Base-by-base conservation (phyloP, 164 flowering plant genomes). In the Nymphaea thermarum region DNA sequence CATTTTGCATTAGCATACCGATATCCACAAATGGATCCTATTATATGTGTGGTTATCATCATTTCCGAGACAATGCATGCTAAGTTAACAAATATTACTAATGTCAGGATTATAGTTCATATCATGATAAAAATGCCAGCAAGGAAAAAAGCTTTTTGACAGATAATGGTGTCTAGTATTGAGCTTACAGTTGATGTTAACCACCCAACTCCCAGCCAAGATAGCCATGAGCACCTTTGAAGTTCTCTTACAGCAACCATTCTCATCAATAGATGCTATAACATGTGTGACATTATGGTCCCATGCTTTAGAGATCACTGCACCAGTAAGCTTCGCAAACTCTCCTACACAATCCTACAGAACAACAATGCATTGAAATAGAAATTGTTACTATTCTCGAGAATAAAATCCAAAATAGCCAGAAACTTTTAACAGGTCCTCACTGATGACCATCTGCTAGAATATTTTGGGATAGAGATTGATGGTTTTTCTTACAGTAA, bases 141-240 rank as follows among this genome's bases (percentile, higher is more conserved):
- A 25, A 25, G 36, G 36, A 25, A 25, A 25, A 25, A 25, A 0
- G 36, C 36, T 25, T 25, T 25, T 25, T 25, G 36, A 25, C 36
- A 25, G 36, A 25, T 25, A 25, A 25, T 25, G 36, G 36, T 25
- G 36, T 25, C 36, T 25, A 1, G 63, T 61, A 12, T 2, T 47
- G 11, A 69, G 65, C 89, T 85, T 77, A 87, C 93, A 87, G 6
- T 84, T 85, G 68, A 76, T 78, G 6, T 76, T 79, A 43, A 87
- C 72, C 67, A 85, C 68, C 93, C 93, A 87, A 68, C 60, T 77
- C 45, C 93, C 93, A 69, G 75, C 64, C 73, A 86, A 76, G 70
- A 87, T 84, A 43, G 81, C 89, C 89, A 85, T 84, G 68, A 87
- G 84, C 55, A 83, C 78, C 72, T 85, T 87, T 43, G 79, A 43